Conservation (phyloP, 495 filamentous ascomycete species). For the Neurospora sublineolata region DNA sequence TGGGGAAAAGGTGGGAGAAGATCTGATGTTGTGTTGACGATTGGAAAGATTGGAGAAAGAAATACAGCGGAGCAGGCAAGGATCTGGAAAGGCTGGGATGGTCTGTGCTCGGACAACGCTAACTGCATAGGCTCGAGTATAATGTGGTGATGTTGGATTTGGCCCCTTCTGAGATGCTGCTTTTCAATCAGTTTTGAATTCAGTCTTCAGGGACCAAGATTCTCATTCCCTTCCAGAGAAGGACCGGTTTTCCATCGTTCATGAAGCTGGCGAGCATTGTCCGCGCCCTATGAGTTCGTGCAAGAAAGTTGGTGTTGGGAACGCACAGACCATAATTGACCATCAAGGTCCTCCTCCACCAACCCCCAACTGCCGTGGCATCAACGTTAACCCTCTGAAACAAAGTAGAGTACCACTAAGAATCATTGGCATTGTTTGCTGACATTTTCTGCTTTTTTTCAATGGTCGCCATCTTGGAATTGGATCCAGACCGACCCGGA, state of each 20-base stretch:
- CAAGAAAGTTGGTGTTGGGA: not conserved
- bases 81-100: not conserved
- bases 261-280: not conserved
- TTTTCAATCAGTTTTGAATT: not conserved
- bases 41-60: not conserved
- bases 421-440: not conserved
- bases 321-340: not conserved
- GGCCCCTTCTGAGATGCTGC: not conserved
- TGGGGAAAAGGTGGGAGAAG: not conserved
- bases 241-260: not conserved
- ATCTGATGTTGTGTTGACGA: not conserved
- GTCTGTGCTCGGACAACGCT: not conserved
- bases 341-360: not conserved
- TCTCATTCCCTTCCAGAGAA: fast-evolving
- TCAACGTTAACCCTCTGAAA: too few species aligned
- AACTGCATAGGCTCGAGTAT: not conserved
- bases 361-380: not conserved
- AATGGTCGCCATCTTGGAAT: not conserved
- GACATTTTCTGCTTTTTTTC: not conserved
- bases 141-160: not conserved
- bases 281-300: not conserved
- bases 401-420: too few species aligned
- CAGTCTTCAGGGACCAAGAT: not conserved
- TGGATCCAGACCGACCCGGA: not conserved
- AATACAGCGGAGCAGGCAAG: not conserved